A percentile compares a stretch with the other conserved stretches of the same genome.
phyloP scores from a whole-genome alignment of 495 filamentous ascomycete species.

The Podospora australis region DNA sequence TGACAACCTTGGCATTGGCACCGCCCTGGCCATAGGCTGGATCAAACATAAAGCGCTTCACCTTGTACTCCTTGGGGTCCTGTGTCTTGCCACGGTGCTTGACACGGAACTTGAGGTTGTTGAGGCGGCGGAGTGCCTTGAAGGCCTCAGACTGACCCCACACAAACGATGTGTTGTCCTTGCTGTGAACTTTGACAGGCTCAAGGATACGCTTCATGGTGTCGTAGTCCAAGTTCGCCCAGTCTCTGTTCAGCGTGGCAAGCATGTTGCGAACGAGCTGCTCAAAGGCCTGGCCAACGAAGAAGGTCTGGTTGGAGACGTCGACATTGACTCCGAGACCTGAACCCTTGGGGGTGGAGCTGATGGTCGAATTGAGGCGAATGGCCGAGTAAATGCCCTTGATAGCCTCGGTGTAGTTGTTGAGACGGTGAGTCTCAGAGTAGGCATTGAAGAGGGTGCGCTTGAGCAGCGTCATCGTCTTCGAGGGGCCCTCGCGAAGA shows the following conservation, averaged over 20 bases:
- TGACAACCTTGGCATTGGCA: conserved; percentile 47
- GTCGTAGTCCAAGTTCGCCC: conserved; percentile 10
- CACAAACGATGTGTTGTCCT: no score
- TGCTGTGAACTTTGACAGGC: conserved; percentile 9
- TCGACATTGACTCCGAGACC: conserved; percentile 84
- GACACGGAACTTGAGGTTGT: conserved; percentile 60
- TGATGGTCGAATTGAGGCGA: conserved; percentile 48
- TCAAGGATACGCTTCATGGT: conserved; percentile 11
- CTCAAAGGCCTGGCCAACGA: conserved; percentile 39
- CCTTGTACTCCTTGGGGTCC: conserved; percentile 48
- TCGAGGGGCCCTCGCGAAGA: conserved; percentile 66
- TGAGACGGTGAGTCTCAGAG: conserved; percentile 6
- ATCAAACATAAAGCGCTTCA: conserved; percentile 51
- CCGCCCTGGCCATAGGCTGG: conserved; percentile 29
- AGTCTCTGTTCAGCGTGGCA: conserved; percentile 6
- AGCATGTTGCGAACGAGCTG: conserved; percentile 22
- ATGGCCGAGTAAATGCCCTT: conserved; percentile 83
- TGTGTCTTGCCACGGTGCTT: conserved; percentile 47
- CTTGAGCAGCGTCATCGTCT: conserved; percentile 58
- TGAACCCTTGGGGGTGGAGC: conserved; percentile 46
- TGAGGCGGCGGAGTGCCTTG: conserved; percentile 48
- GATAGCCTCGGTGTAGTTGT: conserved; percentile 56
- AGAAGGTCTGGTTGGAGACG: conserved; percentile 73
- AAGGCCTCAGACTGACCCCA: conserved; percentile 33
- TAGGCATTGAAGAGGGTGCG: conserved; percentile 66